phyloP scores from a whole-genome alignment of 2,329 filamentous ascomycete species.

The Ophiobolus disseminans region DNA sequence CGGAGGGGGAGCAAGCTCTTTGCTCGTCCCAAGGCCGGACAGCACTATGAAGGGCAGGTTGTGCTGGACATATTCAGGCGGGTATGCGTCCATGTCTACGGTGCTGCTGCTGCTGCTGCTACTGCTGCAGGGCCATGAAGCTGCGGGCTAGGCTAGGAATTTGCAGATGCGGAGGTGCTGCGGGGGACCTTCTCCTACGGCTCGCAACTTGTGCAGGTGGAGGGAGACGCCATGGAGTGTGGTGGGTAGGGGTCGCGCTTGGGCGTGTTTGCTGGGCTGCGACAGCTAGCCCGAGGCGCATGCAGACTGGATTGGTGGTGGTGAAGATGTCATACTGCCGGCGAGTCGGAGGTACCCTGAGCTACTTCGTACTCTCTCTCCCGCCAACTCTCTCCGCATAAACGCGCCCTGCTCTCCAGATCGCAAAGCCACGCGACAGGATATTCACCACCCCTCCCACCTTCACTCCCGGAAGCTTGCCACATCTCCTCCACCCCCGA shows the following conservation, averaged over 20 bases:
- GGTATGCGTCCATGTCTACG: constrained; percentile 76
- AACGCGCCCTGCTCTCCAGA: background rate
- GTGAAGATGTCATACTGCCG: constrained; percentile 8
- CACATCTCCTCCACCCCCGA: too few species aligned
- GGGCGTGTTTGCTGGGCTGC: constrained; percentile 5
- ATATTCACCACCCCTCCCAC: background rate
- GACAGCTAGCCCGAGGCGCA: constrained; percentile 8
- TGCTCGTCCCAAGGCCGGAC: constrained; percentile 68
- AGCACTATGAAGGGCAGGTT: constrained; percentile 85
- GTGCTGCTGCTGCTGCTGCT: too few species aligned
- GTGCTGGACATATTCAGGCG: constrained; percentile 79
- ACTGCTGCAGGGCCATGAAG: constrained; percentile 40
- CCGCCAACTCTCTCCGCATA: background rate
- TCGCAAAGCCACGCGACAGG: background rate
- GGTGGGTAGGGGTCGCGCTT: background rate
- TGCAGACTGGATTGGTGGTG: constrained; percentile 6
- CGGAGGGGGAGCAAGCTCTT: constrained; percentile 52
- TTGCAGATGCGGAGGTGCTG: constrained; percentile 14
- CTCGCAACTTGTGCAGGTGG: too few species aligned
- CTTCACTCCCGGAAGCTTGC: background rate
- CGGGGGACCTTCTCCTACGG: too few species aligned
- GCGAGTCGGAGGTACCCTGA: background rate
- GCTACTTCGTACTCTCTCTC: too few species aligned
- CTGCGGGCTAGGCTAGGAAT: background rate
- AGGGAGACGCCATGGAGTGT: too few species aligned